These are phyloP conservation scores for Lophiostoma macrostomum DNA, from an alignment of 495 filamentous ascomycete species.

Conservation along the genomic window DNA sequence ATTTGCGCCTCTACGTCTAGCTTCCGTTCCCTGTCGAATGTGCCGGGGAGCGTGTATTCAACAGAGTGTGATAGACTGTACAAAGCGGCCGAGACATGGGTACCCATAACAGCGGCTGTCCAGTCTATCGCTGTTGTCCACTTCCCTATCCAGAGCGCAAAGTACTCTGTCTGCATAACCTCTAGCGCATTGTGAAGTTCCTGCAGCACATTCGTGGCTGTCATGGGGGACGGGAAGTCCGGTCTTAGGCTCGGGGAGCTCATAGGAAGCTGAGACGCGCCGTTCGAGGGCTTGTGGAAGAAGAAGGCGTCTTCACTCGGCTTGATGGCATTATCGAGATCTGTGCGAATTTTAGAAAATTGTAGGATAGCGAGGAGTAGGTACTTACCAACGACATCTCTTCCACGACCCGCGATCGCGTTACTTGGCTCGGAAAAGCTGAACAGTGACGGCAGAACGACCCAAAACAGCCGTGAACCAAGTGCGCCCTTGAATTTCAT, in stretches of 20 bases:
- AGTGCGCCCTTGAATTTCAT: too few species aligned
- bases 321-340: too few species aligned
- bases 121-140: constrained; percentile 92
- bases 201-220: constrained; percentile 55
- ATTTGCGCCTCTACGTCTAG: constrained; percentile 43
- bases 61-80: constrained; percentile 54
- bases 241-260: too few species aligned
- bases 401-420: too few species aligned
- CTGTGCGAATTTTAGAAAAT: too few species aligned
- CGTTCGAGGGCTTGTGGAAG: neutral
- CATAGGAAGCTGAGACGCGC: too few species aligned
- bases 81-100: constrained; percentile 70
- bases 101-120: constrained; percentile 85
- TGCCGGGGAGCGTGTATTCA: constrained; percentile 36
- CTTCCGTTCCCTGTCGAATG: constrained; percentile 14
- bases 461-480: too few species aligned
- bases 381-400: too few species aligned
- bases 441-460: too few species aligned
- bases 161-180: constrained; percentile 73
- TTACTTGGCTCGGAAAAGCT: too few species aligned
- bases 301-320: too few species aligned
- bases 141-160: constrained; percentile 70
- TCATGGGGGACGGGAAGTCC: neutral
- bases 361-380: too few species aligned
- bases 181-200: constrained; percentile 40